phyloP scores from a whole-genome alignment of 805 yeast genomes.

The Saccharomycopsis olivae region DNA sequence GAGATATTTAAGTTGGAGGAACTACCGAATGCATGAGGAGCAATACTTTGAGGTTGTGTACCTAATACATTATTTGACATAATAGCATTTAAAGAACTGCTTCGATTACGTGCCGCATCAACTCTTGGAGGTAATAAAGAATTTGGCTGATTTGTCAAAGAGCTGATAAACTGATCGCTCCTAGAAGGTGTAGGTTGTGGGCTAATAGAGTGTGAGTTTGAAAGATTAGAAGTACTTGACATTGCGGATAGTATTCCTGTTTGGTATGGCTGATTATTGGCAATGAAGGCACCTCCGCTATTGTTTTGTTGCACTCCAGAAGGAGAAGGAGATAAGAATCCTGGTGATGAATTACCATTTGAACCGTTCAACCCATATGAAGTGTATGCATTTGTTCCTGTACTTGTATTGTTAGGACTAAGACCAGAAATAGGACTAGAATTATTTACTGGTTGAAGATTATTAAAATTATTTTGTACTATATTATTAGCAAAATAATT shows the following conservation, averaged over 20 bases:
- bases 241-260: too few species aligned
- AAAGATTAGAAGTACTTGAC: too few species aligned
- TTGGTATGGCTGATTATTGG: too few species aligned
- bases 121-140: slow-evolving; percentile 28
- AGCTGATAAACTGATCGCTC: slow-evolving; percentile 20
- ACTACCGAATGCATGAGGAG: background rate
- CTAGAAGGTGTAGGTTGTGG: slow-evolving; percentile 11
- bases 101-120: slow-evolving; percentile 29
- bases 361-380: too few species aligned
- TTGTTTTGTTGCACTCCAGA: background rate
- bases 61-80: background rate
- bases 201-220: slow-evolving; percentile 1
- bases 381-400: slow-evolving; percentile 2
- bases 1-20: too few species aligned
- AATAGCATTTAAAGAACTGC: slow-evolving; percentile 22
- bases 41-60: background rate
- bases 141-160: slow-evolving; percentile 25
- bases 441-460: background rate
- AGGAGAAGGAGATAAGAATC: background rate
- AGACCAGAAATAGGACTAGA: slow-evolving; percentile 11
- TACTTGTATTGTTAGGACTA: slow-evolving; percentile 19
- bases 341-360: background rate
- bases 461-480: too few species aligned
- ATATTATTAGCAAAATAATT: slow-evolving; percentile 6
- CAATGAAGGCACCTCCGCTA: background rate